Base-by-base conservation (phyloP, 768 basidiomycete species). In the Termitomyces sp. region DNA sequence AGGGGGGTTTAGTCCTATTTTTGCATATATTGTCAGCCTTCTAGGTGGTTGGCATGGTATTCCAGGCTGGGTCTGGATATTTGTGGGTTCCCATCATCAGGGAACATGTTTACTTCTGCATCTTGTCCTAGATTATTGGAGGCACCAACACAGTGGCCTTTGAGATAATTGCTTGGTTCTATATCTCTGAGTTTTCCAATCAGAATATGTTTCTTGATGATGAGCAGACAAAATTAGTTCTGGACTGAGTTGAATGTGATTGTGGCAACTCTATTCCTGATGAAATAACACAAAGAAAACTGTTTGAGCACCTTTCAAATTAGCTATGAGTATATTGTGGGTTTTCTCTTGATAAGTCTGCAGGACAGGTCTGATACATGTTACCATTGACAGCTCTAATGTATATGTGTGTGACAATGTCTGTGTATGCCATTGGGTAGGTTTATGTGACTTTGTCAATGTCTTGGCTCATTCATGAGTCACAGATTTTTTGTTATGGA, bases 51-150 rank as follows among this genome's bases (percentile, higher is more conserved):
- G 69, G 62, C 61, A 69, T 43, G 81, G 79, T 15, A 68, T 82
- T 45, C 67, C 76, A 31, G 81, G 79, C 5, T 83, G 82, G 81
- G 74, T 80, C 1, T 84, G 81, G 81, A 82, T 83, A 55, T 83
- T 83, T 66, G 83, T 80, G 64, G 64, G 77, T 67, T 20, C 43
- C 52, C 10, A 50, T 62, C n/a, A n/a, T 25, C 42, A 42, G 12
- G 20, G 12, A 37, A 32, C 25, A 55, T 37, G 38, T 57, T 63
- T 15, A 59, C n/a, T 38, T 46, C 31, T 17, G 15, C 31, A 48
- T 20, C 36, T 50, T 56, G n/a, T 34, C 59, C 56, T 60, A 84
- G 82, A 80, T 83, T 53, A 71, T 83, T 31, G 82, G 83, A 67
- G 81, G 82, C 7, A 73, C 73, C 40, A 70, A 82, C 59, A 84